Evolutionary conservation across 139 green algal genomes (phyloP).

Genomic region (Marvania coccoides): DNA sequence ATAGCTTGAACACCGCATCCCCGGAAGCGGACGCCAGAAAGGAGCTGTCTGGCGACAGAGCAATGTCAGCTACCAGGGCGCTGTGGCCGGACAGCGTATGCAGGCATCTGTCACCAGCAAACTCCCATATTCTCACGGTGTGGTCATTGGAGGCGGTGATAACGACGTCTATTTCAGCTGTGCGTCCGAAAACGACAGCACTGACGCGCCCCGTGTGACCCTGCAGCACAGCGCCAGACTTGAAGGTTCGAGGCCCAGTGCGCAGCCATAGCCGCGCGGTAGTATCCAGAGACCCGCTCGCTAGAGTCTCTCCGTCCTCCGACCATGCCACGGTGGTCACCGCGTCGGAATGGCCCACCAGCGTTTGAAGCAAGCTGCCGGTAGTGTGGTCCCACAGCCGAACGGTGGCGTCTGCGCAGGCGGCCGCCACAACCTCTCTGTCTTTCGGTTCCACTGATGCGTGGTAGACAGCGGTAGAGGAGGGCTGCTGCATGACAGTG

Average conservation of each 20-base stretch:
- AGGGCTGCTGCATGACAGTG: neutral
- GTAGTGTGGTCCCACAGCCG: constrained; percentile 1
- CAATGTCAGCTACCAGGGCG: neutral
- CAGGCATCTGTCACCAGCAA: neutral
- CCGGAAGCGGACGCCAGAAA: constrained; percentile 8
- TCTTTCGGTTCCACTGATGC: neutral
- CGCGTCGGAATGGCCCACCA: neutral
- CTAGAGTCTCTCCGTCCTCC: neutral
- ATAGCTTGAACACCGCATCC: neutral
- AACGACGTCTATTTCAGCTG: neutral
- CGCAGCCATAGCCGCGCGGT: neutral
- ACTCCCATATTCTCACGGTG: neutral
- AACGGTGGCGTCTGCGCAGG: neutral
- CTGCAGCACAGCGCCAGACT: neutral
- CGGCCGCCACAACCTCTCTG: neutral
- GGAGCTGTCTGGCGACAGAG: neutral
- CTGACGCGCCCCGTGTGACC: neutral
- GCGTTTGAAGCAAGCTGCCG: neutral
- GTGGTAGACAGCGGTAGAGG: neutral
- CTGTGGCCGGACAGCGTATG: neutral
- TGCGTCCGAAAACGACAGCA: neutral
- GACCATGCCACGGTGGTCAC: constrained; percentile 4
- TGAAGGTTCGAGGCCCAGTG: neutral
- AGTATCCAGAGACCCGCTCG: constrained; percentile 3
- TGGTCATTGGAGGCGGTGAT: neutral